A percentile compares a stretch with the other conserved stretches of the same genome.
Conservation (phyloP, 139 green algal genomes). For the Closterium sp. region DNA sequence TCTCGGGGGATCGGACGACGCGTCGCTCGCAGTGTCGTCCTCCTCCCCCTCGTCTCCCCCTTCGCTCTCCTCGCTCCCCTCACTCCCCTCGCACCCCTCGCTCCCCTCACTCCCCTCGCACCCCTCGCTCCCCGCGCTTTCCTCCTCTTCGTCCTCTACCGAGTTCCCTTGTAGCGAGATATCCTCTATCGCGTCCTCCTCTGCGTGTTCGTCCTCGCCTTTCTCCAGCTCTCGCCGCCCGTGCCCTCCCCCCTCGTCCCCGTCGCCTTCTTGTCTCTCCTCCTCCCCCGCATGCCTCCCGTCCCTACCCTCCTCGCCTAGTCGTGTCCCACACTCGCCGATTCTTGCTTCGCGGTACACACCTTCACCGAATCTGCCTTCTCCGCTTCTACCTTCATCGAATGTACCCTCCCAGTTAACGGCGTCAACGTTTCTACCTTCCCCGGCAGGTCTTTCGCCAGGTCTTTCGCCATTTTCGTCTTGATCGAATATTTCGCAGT, state of each 20-base stretch:
- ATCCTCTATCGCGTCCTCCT: neutral
- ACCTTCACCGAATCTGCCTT: neutral
- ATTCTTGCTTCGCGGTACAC: neutral
- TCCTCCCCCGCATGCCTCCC: neutral
- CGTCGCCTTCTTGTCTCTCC: neutral
- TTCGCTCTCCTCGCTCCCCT: neutral
- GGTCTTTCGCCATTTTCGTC: neutral
- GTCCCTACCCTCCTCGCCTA: neutral
- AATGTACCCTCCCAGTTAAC: neutral
- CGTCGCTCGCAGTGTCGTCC: neutral
- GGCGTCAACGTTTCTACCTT: neutral
- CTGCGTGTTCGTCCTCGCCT: neutral
- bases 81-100: too few species aligned
- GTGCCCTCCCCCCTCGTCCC: neutral
- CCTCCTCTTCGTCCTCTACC: neutral
- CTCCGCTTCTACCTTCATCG: neutral
- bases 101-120: too few species aligned
- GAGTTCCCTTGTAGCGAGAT: neutral
- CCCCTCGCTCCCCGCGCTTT: neutral
- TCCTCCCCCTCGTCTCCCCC: neutral
- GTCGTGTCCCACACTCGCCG: neutral
- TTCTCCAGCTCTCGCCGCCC: neutral
- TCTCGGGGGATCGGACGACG: neutral
- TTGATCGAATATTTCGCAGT: too few species aligned
- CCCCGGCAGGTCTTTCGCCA: neutral